Evolutionary conservation across 495 filamentous ascomycete genomes (phyloP), one percentile per base, ranked within the genome.

Genomic region (Lophium mytilinum): DNA sequence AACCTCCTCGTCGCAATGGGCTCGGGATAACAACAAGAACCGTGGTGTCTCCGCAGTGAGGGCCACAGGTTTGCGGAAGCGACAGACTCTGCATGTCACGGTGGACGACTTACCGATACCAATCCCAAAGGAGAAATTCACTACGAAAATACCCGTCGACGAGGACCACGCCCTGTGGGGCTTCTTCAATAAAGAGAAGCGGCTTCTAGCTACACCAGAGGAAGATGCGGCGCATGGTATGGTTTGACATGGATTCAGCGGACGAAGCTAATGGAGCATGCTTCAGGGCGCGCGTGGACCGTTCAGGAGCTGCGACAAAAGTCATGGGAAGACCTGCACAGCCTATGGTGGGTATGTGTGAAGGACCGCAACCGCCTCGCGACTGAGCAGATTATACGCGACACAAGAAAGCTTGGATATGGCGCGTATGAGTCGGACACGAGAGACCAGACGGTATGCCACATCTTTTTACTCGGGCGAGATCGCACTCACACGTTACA

Each of bases 311-410:
- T 99, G 51, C 81, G 90, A 37, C 72, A 78, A 47, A 95, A 95
- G 73, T 86, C 83, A 54, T 99, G 90, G 90, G 89, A 96, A 42
- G 92, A 96, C 70, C 74, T 99, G 47, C 91, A 96, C 67, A 72
- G 72, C 51, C 78, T 99, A 56, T 99, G 93, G 93, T 97, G 90
- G 88, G 83, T 90, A 34, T 99, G 94, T 69, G 76, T 83, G 58
- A 94, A 89, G 75, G 94, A 99, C 72, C 80, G 87, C 62, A 99
- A 99, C 70, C 81, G 87, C 48, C 80, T 97, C 64, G 80, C 81
- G n/a, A 97, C 94, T 12, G 82, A 85, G 53, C 72, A 75, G 14
- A 67, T 78, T 56, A 89, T 93, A 74, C 76, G 83, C 61, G 58
- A 74, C 12, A 77, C 85, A 66, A 57, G 87, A 55, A 73, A 83